These are phyloP conservation scores for Decorospora gaudefroyi DNA, from an alignment of 2,329 filamentous ascomycete genomes.

Conservation along the genomic window DNA sequence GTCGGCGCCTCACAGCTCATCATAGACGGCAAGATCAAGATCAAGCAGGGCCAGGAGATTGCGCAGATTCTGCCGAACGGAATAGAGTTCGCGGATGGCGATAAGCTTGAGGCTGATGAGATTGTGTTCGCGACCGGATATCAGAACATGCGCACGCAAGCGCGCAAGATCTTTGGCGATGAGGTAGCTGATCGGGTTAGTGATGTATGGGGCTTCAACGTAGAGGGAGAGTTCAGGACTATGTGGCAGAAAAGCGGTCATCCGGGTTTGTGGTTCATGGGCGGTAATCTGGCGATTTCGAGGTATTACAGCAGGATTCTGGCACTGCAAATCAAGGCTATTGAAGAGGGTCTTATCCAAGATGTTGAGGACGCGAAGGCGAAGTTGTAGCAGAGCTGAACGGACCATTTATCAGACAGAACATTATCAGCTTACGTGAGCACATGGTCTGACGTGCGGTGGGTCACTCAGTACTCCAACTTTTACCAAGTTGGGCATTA, in stretches of 20 bases:
- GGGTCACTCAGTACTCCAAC: neutral
- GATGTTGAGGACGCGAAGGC: neutral
- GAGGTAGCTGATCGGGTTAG: conserved; percentile 49
- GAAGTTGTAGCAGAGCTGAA: conserved; percentile 3
- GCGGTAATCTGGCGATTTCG: conserved; percentile 50
- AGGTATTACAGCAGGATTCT: conserved; percentile 56
- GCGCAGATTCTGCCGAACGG: conserved; percentile 47
- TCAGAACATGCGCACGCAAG: conserved; percentile 51
- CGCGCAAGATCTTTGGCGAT: conserved; percentile 49
- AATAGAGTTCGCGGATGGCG: conserved; percentile 52
- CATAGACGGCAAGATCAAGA: conserved; percentile 52
- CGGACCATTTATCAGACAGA: neutral
- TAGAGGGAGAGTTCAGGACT: conserved; percentile 55
- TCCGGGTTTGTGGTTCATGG: conserved; percentile 52
- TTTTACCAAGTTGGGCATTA: conserved; percentile 10
- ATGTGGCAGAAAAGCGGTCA: conserved; percentile 46
- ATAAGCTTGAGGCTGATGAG: conserved; percentile 51
- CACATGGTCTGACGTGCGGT: neutral
- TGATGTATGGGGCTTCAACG: conserved; percentile 54
- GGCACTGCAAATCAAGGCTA: conserved; percentile 54
- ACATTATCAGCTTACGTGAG: neutral
- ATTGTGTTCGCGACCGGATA: conserved; percentile 56
- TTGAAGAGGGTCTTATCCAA: conserved; percentile 36
- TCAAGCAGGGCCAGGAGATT: conserved; percentile 49
- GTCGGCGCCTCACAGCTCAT: conserved; percentile 52